phyloP scores from a whole-genome alignment of 1,284 basidiomycete genomes.

The Papiliotrema fonsecae region DNA sequence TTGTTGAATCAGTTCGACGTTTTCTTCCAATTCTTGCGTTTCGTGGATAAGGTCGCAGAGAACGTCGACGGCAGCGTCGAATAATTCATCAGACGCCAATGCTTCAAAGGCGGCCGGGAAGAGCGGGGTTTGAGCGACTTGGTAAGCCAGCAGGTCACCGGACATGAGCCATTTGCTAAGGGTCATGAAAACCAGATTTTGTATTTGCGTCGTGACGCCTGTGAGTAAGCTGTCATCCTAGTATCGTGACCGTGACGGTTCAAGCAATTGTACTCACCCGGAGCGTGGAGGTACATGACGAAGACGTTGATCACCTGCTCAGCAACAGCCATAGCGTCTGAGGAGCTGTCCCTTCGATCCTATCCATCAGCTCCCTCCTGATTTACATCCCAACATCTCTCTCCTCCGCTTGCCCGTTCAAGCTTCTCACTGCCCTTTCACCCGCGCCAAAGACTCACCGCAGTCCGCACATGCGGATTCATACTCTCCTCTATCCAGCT shows the following conservation, averaged over 20 bases:
- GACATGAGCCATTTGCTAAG: constrained; percentile 82
- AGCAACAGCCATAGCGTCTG: constrained; percentile 49
- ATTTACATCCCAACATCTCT: too few relatives aligned
- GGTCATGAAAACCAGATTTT: constrained; percentile 79
- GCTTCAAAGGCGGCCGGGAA: constrained; percentile 79
- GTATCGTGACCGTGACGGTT: not conserved
- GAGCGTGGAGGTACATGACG: constrained; percentile 82
- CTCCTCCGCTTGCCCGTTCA: too few relatives aligned
- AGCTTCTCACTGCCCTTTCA: too few relatives aligned
- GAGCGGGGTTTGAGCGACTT: constrained; percentile 74
- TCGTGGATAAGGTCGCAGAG: constrained; percentile 96
- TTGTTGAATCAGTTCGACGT: constrained; percentile 79
- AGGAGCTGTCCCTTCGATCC: not conserved
- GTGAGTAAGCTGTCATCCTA: constrained; percentile 5
- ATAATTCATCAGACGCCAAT: constrained; percentile 75
- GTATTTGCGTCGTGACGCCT: constrained; percentile 82
- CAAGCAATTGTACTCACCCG: constrained; percentile 57
- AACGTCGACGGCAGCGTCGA: constrained; percentile 87
- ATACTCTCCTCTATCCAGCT: constrained; percentile 84
- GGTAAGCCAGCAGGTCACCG: constrained; percentile 69
- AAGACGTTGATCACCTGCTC: constrained; percentile 71
- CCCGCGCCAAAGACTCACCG: constrained; percentile 59
- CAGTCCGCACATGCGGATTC: constrained; percentile 83
- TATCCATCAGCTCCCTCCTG: constrained; percentile 56
- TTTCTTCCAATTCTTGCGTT: constrained; percentile 95